Percentiles rank a stretch among this genome's conserved stretches.
Conservation (phyloP, 225 moss, liverwort and hornwort species). For the Marchantia polymorpha region DNA sequence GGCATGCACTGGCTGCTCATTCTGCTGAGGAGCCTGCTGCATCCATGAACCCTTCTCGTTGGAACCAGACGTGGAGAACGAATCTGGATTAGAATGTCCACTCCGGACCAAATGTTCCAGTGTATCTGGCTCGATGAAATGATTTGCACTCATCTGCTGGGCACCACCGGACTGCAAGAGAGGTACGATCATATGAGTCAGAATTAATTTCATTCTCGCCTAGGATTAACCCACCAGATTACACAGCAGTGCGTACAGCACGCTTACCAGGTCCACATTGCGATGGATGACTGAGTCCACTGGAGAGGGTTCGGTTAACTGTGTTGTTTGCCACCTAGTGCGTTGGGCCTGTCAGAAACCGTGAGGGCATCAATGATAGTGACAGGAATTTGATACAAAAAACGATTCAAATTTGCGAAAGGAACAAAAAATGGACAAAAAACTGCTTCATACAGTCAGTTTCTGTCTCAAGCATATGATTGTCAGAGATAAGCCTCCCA, state of each 20-base stretch:
- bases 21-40: slow-evolving; percentile 12
- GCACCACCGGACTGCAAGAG: slow-evolving; percentile 29
- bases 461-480: no score
- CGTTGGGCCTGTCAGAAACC: slow-evolving; percentile 33
- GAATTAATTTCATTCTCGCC: background rate
- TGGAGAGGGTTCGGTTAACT: slow-evolving; percentile 6
- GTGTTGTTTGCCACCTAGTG: slow-evolving; percentile 31
- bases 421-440: background rate
- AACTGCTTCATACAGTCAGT: no score
- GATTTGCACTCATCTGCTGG: slow-evolving; percentile 28
- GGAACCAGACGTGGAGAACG: background rate
- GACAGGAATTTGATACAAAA: background rate
- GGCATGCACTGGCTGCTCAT: slow-evolving; percentile 10
- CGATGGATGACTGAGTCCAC: slow-evolving; percentile 23
- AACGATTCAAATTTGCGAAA: background rate
- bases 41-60: slow-evolving; percentile 26
- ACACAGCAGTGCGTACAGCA: no score
- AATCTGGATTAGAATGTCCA: slow-evolving; percentile 25
- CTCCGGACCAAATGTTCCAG: slow-evolving; percentile 41
- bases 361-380: background rate
- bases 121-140: slow-evolving; percentile 40
- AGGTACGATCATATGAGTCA: background rate
- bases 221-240: no score
- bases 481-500: background rate
- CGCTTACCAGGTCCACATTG: slow-evolving; percentile 29